Evolutionary conservation across 2,329 filamentous ascomycete species (phyloP), one percentile per base, ranked within the genome.

Genomic region (Dendrostoma leiphaemia): DNA sequence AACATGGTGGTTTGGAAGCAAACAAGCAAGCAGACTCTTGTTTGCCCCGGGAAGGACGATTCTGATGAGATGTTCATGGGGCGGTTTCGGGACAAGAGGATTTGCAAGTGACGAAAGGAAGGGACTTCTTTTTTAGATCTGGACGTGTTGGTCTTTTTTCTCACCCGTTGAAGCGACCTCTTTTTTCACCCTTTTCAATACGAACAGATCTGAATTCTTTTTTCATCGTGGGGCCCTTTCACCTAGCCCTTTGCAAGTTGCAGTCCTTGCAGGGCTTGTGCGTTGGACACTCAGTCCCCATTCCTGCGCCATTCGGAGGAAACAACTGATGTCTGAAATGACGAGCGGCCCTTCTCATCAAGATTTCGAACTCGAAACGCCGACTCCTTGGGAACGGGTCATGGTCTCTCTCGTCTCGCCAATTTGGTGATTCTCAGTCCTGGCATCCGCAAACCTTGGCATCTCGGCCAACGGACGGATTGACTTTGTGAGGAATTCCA

Each of bases 171-270:
- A 58, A 58, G 56, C 56, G 56, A 58, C 43, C 51, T 45, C 32
- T 57, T 28, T 38, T 48, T 55, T 51, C 44, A 31, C 51, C 46
- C 43, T 51, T 58, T 58, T 58, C 52, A 58, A 58, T 58, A 58
- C 45, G 52, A 58, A 54, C 56, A 58, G 56, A 58, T 45, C 48
- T 51, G 56, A 49, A 49, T 53, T 48, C 49, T 56, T 47, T 45
- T 41, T 41, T 49, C 26, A 41, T 19, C 26, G 15, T 10, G 15
- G 21, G 45, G 17, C 8, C 12, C 6, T 26, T 6, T 37, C 7
- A n/a, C 31, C 17, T 31, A 15, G 28, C 12, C 38, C 10, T 6
- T 8, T 8, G 4, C 23, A 15, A 41, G 7, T n/a, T 46, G 43
- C 43, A 31, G 13, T 47, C 28, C 15, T 5, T 21, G 13, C 45